A percentile compares a stretch with the other conserved stretches of the same genome.
Evolutionary conservation across 257 asterid species (phyloP).

Genomic region (Verbascum thapsus): DNA sequence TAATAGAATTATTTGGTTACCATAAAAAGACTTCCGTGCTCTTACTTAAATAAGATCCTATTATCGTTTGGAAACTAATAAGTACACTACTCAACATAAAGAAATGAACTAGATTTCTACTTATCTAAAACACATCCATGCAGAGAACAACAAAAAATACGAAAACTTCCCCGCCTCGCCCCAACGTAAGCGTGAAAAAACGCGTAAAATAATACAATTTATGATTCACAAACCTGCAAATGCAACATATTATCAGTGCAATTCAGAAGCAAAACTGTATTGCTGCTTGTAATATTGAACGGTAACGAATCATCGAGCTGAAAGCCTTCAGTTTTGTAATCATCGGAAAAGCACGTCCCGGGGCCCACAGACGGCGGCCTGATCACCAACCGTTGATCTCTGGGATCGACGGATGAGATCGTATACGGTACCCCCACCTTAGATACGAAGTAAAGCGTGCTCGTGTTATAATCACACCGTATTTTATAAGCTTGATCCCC

Average conservation of each 20-base stretch:
- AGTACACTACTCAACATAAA: too few species aligned
- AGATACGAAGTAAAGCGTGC: conserved; percentile 33
- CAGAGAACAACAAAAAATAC: too few species aligned
- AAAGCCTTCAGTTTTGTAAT: conserved; percentile 42
- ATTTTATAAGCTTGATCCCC: conserved; percentile 56
- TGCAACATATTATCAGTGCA: conserved; percentile 58
- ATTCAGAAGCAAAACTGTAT: conserved; percentile 46
- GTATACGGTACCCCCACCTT: conserved; percentile 24
- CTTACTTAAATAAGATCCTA: too few species aligned
- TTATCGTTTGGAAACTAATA: too few species aligned
- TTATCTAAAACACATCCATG: too few species aligned
- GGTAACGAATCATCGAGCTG: conserved; percentile 47
- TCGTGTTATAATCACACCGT: conserved; percentile 35
- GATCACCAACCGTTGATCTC: conserved; percentile 41
- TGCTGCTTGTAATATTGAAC: conserved; percentile 55
- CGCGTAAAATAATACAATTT: conserved; percentile 23
- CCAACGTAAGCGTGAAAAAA: too few species aligned
- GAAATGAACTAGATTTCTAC: too few species aligned
- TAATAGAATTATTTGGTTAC: too few species aligned
- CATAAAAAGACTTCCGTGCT: too few species aligned
- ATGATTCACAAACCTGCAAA: conserved; percentile 39
- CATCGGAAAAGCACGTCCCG: conserved; percentile 46
- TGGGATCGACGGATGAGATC: conserved; percentile 31
- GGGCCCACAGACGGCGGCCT: conserved; percentile 37
- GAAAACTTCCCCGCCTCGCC: too few species aligned